Percentiles rank a stretch among this genome's conserved stretches.
Evolutionary conservation across 306 rosid genomes (phyloP).

Genomic region (Mimosa pudica): DNA sequence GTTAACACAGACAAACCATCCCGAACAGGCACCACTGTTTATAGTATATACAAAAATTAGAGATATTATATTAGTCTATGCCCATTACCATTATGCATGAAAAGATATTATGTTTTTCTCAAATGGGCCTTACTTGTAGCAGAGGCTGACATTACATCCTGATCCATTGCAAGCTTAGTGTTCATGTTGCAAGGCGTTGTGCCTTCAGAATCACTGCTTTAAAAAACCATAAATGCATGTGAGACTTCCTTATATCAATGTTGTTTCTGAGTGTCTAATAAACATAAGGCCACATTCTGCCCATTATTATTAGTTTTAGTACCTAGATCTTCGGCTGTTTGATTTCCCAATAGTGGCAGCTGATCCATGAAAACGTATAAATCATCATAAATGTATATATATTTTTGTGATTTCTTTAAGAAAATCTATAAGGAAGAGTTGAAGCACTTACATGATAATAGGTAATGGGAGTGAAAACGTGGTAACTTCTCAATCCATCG

Average conservation of each 20-base stretch:
- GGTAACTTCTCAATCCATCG: slow-evolving; percentile 63
- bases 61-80: no score
- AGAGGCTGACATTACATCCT: no score
- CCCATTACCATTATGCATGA: no score
- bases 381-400: not conserved
- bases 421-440: not conserved
- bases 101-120: no score
- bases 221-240: not conserved
- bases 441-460: slow-evolving; percentile 52
- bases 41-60: no score
- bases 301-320: not conserved
- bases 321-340: slow-evolving; percentile 41
- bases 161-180: not conserved
- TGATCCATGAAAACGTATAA: slow-evolving; percentile 34
- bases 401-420: not conserved
- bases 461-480: slow-evolving; percentile 55
- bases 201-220: slow-evolving; percentile 45
- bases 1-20: no score
- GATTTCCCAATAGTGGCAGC: slow-evolving; percentile 40
- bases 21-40: no score
- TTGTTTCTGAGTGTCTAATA: not conserved
- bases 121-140: no score
- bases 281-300: not conserved
- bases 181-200: slow-evolving; percentile 23
- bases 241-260: slow-evolving; percentile 14